Conservation (phyloP, 176 grass and related monocot genomes). For the Oryza officinalis region DNA sequence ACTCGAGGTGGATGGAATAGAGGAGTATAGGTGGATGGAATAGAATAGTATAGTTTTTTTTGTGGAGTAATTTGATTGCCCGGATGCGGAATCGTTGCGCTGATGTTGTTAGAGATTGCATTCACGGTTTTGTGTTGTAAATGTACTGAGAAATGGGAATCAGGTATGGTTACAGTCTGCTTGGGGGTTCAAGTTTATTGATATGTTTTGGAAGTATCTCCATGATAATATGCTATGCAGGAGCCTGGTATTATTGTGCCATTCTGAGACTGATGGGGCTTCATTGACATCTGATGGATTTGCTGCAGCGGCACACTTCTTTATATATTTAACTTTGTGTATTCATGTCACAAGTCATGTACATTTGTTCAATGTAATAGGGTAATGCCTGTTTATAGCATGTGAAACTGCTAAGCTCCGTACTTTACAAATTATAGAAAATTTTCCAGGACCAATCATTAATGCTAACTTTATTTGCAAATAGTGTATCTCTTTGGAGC, state of each 20-base stretch:
- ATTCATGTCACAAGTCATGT: neutral
- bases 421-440: neutral
- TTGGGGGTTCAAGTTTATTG: neutral
- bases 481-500: neutral
- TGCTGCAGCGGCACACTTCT: neutral
- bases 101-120: neutral
- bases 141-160: neutral
- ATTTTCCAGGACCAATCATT: constrained; percentile 10
- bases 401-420: neutral
- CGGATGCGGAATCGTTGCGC: neutral
- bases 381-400: neutral
- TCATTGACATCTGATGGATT: neutral
- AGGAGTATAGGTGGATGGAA: neutral
- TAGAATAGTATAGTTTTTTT: neutral
- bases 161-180: neutral
- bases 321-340: neutral
- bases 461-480: neutral
- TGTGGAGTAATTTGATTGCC: neutral
- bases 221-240: neutral
- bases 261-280: neutral
- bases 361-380: neutral
- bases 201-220: neutral
- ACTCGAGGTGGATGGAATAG: neutral
- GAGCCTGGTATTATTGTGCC: neutral
- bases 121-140: neutral